Conservation (phyloP, 2,329 filamentous ascomycete genomes). For the Colletotrichum filicis region DNA sequence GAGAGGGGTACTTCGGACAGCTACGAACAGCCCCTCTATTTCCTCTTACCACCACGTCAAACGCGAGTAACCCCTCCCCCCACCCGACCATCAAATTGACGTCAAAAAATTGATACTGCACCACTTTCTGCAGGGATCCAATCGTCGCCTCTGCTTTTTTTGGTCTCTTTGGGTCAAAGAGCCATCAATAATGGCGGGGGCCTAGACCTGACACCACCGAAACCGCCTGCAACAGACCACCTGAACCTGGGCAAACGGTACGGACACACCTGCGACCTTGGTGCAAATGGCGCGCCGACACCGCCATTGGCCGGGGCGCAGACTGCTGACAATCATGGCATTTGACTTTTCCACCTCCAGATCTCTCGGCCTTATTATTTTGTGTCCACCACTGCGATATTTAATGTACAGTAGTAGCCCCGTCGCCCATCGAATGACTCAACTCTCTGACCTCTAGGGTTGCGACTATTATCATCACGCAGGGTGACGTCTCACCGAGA, state of each 20-base stretch:
- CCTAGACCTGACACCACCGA: neutral
- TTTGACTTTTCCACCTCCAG: conserved; percentile 30
- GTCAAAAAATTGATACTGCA: conserved; percentile 27
- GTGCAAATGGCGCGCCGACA: neutral
- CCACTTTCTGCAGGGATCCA: conserved; percentile 10
- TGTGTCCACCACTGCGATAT: conserved; percentile 21
- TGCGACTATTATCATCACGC: neutral
- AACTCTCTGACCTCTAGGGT: neutral
- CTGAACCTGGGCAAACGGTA: neutral
- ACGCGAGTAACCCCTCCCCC: conserved; percentile 33
- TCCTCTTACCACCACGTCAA: conserved; percentile 19
- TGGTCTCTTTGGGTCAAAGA: neutral
- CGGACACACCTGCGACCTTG: neutral
- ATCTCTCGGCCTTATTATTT: conserved; percentile 33
- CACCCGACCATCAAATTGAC: conserved; percentile 29
- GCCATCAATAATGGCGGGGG: conserved; percentile 6
- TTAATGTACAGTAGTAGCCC: conserved; percentile 5
- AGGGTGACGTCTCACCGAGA: neutral
- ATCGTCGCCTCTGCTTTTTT: conserved; percentile 3
- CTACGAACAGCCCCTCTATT: conserved; percentile 14
- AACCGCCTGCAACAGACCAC: neutral
- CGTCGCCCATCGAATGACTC: conserved; percentile 26
- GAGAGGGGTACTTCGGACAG: neutral
- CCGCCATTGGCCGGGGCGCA: neutral
- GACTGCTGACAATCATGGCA: conserved; percentile 28